Base-by-base conservation (phyloP, 2,329 filamentous ascomycete genomes). In the Pyrenophora seminiperda region DNA sequence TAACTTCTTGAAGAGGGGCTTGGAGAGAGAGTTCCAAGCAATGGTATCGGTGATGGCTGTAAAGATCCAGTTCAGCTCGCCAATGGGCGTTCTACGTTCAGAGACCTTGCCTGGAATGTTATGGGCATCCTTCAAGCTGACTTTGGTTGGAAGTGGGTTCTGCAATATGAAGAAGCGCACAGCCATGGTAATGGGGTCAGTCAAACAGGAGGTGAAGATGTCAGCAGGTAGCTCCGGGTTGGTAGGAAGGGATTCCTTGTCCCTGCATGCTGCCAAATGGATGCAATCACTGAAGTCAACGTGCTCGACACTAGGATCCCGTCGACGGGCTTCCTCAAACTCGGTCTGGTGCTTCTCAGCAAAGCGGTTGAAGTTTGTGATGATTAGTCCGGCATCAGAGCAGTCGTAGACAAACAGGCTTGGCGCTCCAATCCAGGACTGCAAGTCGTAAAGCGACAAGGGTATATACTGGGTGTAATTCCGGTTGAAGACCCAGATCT, bases 401-500 rank as follows among this genome's bases (percentile, higher is more conserved):
- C 94, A 97, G 74, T 99, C 94, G 82, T 95, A 99, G 27, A 99
- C 94, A 68, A 95, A 99, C 34, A 99, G 86, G 53, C 92, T 96
- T 0, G 94, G 94, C 0, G 92, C 93, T 55, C 93, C 91, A 6
- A 99, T 84, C 94, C 94, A 99, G 50, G 90, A 88, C 73, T 97
- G 93, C 36, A 99, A 77, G 69, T 99, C 94, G 66, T 96, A 97
- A 7, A 99, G 78, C 1, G 93, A 96, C 34, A 99, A 90, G 0
- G 94, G 94, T 33, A 99, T 99, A 70, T 99, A 99, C 74, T 99
- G 94, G 0, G 94, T 99, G 71, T 97, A 99, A 61, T 91, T 97
- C 63, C 94, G 93, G 75, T 99, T 99, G 74, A 99, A 99, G 4
- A 97, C 95, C 94, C 94, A 99, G 15, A 99, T 96, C 73, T 99